phyloP scores from a whole-genome alignment of 495 filamentous ascomycete genomes.

The Trichoderma orchidacearum region DNA sequence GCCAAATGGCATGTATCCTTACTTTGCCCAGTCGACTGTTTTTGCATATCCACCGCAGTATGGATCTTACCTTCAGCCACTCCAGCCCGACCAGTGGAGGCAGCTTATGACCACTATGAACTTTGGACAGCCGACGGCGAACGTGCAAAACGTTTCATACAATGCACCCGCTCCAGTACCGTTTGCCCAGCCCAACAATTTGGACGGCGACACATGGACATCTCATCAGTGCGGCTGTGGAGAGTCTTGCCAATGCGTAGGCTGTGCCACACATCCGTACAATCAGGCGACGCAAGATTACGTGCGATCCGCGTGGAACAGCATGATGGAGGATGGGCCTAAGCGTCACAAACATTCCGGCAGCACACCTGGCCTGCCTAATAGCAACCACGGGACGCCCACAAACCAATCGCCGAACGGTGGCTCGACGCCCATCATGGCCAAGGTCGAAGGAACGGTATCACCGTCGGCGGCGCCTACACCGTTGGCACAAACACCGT shows the following conservation, averaged over 20 bases:
- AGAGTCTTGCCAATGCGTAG: constrained; percentile 52
- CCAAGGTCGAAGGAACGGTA: constrained; percentile 3
- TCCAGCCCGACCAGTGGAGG: constrained; percentile 26
- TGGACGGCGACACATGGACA: constrained; percentile 9
- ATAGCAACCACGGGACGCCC: constrained; percentile 3
- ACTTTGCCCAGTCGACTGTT: constrained; percentile 4
- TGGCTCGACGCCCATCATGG: background rate
- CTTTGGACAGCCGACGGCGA: constrained; percentile 3
- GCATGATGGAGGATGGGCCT: constrained; percentile 3
- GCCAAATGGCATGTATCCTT: background rate
- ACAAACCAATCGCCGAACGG: background rate
- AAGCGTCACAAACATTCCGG: background rate
- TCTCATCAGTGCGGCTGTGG: constrained; percentile 50
- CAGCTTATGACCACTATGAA: constrained; percentile 11
- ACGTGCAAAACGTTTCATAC: background rate
- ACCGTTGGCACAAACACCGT: constrained; percentile 25
- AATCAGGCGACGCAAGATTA: constrained; percentile 57
- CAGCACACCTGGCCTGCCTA: background rate
- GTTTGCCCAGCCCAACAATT: background rate
- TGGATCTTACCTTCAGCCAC: constrained; percentile 24
- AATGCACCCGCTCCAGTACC: background rate
- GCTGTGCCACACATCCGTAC: constrained; percentile 57
- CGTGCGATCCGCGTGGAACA: constrained; percentile 28
- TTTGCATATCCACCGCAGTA: constrained; percentile 21
- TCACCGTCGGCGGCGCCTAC: constrained; percentile 15